Conservation (phyloP, 169 alveolate genomes). For the Plasmodium vinckei region DNA sequence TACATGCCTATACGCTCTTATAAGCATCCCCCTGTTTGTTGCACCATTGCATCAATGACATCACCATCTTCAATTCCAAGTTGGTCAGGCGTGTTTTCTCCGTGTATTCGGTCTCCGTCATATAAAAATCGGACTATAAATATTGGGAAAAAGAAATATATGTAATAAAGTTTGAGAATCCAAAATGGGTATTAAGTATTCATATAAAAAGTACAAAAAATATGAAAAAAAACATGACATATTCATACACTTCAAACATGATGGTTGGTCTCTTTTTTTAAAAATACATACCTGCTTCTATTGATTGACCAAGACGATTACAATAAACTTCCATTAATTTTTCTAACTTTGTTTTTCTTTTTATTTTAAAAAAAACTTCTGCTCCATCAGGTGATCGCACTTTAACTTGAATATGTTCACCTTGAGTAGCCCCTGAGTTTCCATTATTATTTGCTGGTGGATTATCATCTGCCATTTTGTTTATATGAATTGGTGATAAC, state of each 20-base stretch:
- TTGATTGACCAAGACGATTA: slow-evolving; percentile 94
- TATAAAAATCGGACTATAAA: slow-evolving; percentile 95
- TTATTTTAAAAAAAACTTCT: slow-evolving; percentile 96
- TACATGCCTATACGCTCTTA: not conserved
- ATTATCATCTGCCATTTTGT: slow-evolving; percentile 39
- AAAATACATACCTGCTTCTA: slow-evolving; percentile 84
- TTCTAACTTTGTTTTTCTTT: slow-evolving; percentile 94
- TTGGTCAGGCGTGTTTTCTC: slow-evolving; percentile 95
- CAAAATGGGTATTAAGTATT: too few relatives aligned
- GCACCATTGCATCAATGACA: slow-evolving; percentile 98
- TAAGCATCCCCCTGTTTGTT: slow-evolving; percentile 95
- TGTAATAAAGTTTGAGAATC: not conserved
- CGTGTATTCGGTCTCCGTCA: slow-evolving; percentile 97
- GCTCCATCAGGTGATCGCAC: slow-evolving; percentile 95
- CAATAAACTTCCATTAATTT: slow-evolving; percentile 98
- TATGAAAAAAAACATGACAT: not conserved
- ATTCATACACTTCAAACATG: not conserved
- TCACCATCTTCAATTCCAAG: slow-evolving; percentile 97
- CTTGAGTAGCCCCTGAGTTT: slow-evolving; percentile 26
- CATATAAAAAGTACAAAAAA: not conserved
- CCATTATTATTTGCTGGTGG: slow-evolving; percentile 32
- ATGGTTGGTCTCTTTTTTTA: not conserved
- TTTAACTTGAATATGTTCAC: slow-evolving; percentile 87
- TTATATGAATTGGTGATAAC: not conserved
- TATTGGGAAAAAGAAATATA: slow-evolving; percentile 28